Base-by-base conservation (phyloP, 805 yeast genomes). In the Saccharomyces mikatae region DNA sequence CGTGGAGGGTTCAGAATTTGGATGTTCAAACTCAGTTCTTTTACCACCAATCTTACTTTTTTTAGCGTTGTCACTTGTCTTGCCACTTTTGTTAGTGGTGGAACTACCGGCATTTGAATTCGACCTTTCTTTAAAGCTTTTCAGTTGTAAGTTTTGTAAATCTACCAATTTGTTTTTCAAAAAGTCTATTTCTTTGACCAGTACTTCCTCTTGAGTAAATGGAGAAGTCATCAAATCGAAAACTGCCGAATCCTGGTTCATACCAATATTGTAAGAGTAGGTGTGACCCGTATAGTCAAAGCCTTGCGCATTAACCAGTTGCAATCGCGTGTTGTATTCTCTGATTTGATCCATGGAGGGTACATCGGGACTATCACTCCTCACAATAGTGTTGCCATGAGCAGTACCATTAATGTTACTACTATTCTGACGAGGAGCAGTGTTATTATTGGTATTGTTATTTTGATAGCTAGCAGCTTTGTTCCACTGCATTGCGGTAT, bases 121-220 rank as follows among this genome's bases (percentile, higher is more conserved):
- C 4, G 24, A 36, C 17, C 8, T 36, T 36, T 36, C 26, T 13
- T 29, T 49, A 11, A 36, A 36, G 5, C 44, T 36, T 36, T 36
- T 36, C 11, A 36, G 14, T 28, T 46, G 29, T 50, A 29, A 24
- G 52, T 54, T 31, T 46, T 56, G 52, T 26, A 63, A 57, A 41
- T 62, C 64, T 5, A 49, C n/a, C 21, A 61, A 52, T 50, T 60
- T 57, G 10, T 41, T 48, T 22, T 54, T 55, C 41, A 66, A 51
- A 27, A 60, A 60, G 2, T 58, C 50, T 51, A 63, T 57, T 54
- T 66, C 68, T 50, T 60, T 62, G 10, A 58, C 30, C 4, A 60
- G 46, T 0, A 65, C 48, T 29, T 60, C 66, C 26, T 60, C 61
- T 48, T 61, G 63, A 6, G 62, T 56, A 44, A 58, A 57, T 5